These are phyloP conservation scores for Noccaea bulbosa DNA, from an alignment of 345 rosid genomes.

Conservation along the genomic window DNA sequence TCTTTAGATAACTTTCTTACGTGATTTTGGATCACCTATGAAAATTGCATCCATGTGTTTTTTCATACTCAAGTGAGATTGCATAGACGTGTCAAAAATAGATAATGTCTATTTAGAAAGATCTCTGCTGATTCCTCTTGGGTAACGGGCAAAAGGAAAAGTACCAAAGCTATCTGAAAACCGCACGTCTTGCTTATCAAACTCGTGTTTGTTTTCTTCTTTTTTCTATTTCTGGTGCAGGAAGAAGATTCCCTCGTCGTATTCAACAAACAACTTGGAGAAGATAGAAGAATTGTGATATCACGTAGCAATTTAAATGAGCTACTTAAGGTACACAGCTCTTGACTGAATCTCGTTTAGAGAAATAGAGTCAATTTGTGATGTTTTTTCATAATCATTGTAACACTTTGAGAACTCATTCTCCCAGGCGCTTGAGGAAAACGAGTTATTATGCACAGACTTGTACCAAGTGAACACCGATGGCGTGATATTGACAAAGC, in stretches of 20 bases:
- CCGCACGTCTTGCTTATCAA: slow-evolving; percentile 14
- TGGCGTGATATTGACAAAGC: slow-evolving; percentile 76
- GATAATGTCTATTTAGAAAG: slow-evolving; percentile 3
- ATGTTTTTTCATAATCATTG: slow-evolving; percentile 43
- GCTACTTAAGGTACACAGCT: slow-evolving; percentile 67
- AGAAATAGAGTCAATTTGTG: slow-evolving; percentile 27
- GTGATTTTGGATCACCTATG: neutral
- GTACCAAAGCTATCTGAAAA: slow-evolving; percentile 4
- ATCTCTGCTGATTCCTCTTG: slow-evolving; percentile 1
- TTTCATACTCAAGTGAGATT: neutral
- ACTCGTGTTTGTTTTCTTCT: slow-evolving; percentile 6
- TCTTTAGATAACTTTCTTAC: slow-evolving; percentile 1
- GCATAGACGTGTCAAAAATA: neutral
- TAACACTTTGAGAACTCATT: slow-evolving; percentile 2
- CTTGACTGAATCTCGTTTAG: neutral
- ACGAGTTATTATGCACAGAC: slow-evolving; percentile 80
- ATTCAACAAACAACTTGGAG: slow-evolving; percentile 91
- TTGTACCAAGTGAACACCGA: slow-evolving; percentile 75
- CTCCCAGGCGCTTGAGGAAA: slow-evolving; percentile 88
- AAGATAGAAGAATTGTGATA: slow-evolving; percentile 82
- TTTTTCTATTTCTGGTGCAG: slow-evolving; percentile 45
- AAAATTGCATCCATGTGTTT: slow-evolving; percentile 6
- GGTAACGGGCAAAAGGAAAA: slow-evolving; percentile 5
- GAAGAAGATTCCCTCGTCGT: slow-evolving; percentile 72
- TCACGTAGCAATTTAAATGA: slow-evolving; percentile 84